Base-by-base conservation (phyloP, 2,329 filamentous ascomycete species). In the Exophiala alcalophila region DNA sequence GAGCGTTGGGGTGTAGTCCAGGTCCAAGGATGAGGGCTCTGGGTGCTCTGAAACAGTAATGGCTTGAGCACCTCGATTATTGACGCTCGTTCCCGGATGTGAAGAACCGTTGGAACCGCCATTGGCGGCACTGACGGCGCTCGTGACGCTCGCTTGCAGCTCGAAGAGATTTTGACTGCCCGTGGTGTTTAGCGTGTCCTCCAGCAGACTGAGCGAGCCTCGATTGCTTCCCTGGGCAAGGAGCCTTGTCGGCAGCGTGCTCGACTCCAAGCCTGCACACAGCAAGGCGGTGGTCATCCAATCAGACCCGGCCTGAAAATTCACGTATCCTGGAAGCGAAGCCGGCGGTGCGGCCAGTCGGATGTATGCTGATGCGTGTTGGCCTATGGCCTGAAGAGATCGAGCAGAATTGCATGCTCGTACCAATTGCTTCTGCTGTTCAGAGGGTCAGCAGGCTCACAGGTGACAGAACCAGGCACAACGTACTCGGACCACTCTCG, bases 281-380 rank as follows among this genome's bases (percentile, higher is more conserved):
- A 94, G 74, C 10, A 96, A 66, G 2, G 84, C 90, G 9, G 87
- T 83, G 3, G 78, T 78, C 56, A 94, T 81, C 92, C 92, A 98
- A 42, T 74, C 68, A 0, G 86, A 92, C 5, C 67, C 64, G 7
- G 64, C 53, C 55, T 90, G 77, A 10, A 92, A 53, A 2, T 65
- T 65, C 4, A 90, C 61, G 50, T 79, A 80, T 2, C 62, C 54
- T 1, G 83, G 80, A 18, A 84, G 53, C 24, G 63, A 65, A 11
- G 62, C 58, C 10, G 83, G 78, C 1, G 80, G 77, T 16, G 86
- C 66, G 2, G 80, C 71, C 14, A 96, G 69, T 3, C 91, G 91
- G 15, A 94, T 73, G 52, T 94, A 79, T 21, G 94, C 74, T 5
- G 86, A 88, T 1, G 85, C 81, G 46, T 87, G 79, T 11, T 79